Evolutionary conservation across 345 rosid genomes (phyloP), one percentile per base, ranked within the genome.

Genomic region (Garcia nutans): DNA sequence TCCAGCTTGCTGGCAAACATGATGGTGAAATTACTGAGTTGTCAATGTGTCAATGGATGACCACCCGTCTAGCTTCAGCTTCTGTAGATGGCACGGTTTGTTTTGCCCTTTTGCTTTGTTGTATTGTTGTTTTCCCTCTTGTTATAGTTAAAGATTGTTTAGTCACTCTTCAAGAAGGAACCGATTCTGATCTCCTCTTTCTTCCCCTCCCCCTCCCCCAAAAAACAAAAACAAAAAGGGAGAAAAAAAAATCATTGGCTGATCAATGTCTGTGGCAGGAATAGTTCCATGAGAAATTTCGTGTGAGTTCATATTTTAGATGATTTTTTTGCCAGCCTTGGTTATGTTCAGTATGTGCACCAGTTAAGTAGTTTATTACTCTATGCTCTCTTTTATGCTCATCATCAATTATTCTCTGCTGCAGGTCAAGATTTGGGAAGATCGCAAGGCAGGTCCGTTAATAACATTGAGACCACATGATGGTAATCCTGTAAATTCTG

Each of bases 381-480:
- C 64, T 11, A 7, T 71, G 23, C 31, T 61, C 55, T 31, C 56
- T 56, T 65, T 42, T 33, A 9, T 65, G 54, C n/a, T 20, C 5
- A 26, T 49, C 68, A 55, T 61, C n/a, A 41, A 22, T 72, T 3
- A 28, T 71, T 15, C 68, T 56, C 62, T 74, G 55, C 70, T 62
- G 75, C 89, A 95, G 99, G 85, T 95, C 64, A 95, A 95, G 83
- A 90, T 95, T 75, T 95, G 99, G 99, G 96, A 91, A 79, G 97
- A 93, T 72, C 87, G 82, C 68, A 95, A 89, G 84, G 77, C 83
- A 60, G 82, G 69, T 22, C 93, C 97, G 65, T 90, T 93, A 82
- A 81, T 82, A 61, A 82, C 89, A 59, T 82, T 95, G 84, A 93
- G 86, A 81, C 98, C 99, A 50, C 89, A 95, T 82, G 92, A 89